Evolutionary conservation across 768 basidiomycete genomes (phyloP), one percentile per base, ranked within the genome.

Genomic region (Cystobasidium tubakii): DNA sequence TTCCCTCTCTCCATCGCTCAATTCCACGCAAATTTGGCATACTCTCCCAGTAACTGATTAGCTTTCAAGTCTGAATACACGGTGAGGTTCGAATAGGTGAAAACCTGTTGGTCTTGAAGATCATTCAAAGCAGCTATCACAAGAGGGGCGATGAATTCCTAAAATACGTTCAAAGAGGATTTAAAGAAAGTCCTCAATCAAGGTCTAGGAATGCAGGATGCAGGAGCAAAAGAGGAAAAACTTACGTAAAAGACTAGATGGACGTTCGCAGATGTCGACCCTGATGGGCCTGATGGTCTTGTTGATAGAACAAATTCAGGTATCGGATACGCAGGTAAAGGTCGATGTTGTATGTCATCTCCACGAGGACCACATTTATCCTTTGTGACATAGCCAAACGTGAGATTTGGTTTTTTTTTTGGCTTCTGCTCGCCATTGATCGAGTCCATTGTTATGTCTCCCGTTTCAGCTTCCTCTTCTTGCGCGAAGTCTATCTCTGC

Each of bases 371-470:
- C 91, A 0, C 67, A 62, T 23, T 78, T n/a, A 44, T 71, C 69
- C 13, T 55, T 77, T 3, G 90, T 91, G 27, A 91, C 89, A 78
- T 91, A 91, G 75, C 90, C 90, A 23, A 87, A 81, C 0, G 89
- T 89, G 78, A 87, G 80, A 74, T 87, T 85, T 23, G 57, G 57
- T 60, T 60, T 60, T 25, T 60, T 54, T 13, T 63, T 44, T n/a
- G n/a, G n/a, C 9, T 79, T 75, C n/a, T 84, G 17, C 23, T 66
- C 15, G 17, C n/a, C n/a, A n/a, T n/a, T n/a, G n/a, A n/a, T n/a
- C n/a, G n/a, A n/a, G n/a, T n/a, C n/a, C n/a, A n/a, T n/a, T n/a
- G n/a, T n/a, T n/a, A n/a, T n/a, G n/a, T 10, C 53, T 7, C 21
- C 57, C 4, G 13, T 60, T 60, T 15, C 57, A 27, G 12, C 17